A percentile compares a stretch with the other conserved stretches of the same genome.
Conservation (phyloP, 129 eudicot genomes). For the Artemisia argyi region DNA sequence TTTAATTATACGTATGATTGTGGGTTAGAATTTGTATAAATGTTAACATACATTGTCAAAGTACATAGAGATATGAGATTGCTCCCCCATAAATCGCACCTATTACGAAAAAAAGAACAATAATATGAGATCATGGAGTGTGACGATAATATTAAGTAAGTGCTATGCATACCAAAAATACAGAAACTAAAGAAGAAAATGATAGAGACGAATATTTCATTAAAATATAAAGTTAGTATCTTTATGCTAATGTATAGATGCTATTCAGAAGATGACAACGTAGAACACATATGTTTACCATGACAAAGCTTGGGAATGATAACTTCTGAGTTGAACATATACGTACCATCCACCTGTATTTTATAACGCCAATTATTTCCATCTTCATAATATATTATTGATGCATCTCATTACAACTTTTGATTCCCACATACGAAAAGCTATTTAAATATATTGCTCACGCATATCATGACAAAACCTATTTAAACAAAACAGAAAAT, state of each 20-base stretch:
- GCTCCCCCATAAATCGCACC: slow-evolving; percentile 84
- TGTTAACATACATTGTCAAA: slow-evolving; percentile 65
- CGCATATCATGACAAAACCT: no score
- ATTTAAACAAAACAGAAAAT: no score
- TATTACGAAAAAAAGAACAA: slow-evolving; percentile 12
- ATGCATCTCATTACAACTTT: no score
- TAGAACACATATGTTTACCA: slow-evolving; percentile 45
- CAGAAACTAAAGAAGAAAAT: slow-evolving; percentile 9
- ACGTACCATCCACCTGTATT: slow-evolving; percentile 57
- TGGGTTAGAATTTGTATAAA: no score
- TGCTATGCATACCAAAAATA: slow-evolving; percentile 12
- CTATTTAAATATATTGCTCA: no score
- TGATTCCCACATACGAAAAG: no score
- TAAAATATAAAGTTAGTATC: background rate
- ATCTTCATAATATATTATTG: no score
- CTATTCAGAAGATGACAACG: slow-evolving; percentile 13
- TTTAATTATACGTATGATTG: no score
- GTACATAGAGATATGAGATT: slow-evolving; percentile 82
- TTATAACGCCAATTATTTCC: background rate
- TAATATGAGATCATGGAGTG: slow-evolving; percentile 16
- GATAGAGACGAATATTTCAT: background rate
- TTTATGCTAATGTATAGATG: background rate
- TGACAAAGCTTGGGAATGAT: slow-evolving; percentile 65
- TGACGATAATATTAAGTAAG: background rate
- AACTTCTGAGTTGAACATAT: slow-evolving; percentile 86